A percentile compares a stretch with the other conserved stretches of the same genome.
Evolutionary conservation across 1,284 basidiomycete genomes (phyloP).

Genomic region (Wallemia hederae): DNA sequence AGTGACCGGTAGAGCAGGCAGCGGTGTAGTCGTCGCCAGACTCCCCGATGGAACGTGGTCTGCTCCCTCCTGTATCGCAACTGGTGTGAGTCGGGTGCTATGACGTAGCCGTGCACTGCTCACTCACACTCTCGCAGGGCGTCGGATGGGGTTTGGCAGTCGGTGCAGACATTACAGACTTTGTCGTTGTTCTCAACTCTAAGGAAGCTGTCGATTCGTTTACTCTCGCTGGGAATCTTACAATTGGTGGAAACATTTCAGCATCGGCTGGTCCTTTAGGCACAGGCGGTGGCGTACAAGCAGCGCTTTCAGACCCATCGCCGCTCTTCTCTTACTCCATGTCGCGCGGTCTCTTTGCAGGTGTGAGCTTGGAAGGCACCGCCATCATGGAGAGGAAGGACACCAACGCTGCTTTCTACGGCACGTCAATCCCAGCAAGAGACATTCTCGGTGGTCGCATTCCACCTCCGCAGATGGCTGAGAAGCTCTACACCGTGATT

Average conservation of each 20-base stretch:
- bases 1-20: slow-evolving; percentile 84
- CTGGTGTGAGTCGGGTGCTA: slow-evolving; percentile 25
- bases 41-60: slow-evolving; percentile 91
- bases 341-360: slow-evolving; percentile 87
- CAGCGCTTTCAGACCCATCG: slow-evolving; percentile 63
- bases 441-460: background rate
- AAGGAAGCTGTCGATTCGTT: slow-evolving; percentile 89
- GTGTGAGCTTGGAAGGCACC: slow-evolving; percentile 79
- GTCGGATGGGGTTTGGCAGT: slow-evolving; percentile 89
- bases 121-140: slow-evolving; percentile 3
- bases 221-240: slow-evolving; percentile 80
- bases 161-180: slow-evolving; percentile 31
- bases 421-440: background rate
- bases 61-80: slow-evolving; percentile 90
- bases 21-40: slow-evolving; percentile 75
- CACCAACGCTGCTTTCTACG: slow-evolving; percentile 25
- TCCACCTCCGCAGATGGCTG: background rate
- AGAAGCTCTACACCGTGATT: background rate
- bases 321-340: slow-evolving; percentile 95
- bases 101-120: slow-evolving; percentile 4
- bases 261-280: slow-evolving; percentile 77
- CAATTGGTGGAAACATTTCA: slow-evolving; percentile 63
- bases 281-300: slow-evolving; percentile 69
- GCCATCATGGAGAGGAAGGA: slow-evolving; percentile 83
- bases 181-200: slow-evolving; percentile 69